A percentile compares a stretch with the other conserved stretches of the same genome.
Evolutionary conservation across 495 filamentous ascomycete genomes (phyloP).

Genomic region (Cryomyces minteri): DNA sequence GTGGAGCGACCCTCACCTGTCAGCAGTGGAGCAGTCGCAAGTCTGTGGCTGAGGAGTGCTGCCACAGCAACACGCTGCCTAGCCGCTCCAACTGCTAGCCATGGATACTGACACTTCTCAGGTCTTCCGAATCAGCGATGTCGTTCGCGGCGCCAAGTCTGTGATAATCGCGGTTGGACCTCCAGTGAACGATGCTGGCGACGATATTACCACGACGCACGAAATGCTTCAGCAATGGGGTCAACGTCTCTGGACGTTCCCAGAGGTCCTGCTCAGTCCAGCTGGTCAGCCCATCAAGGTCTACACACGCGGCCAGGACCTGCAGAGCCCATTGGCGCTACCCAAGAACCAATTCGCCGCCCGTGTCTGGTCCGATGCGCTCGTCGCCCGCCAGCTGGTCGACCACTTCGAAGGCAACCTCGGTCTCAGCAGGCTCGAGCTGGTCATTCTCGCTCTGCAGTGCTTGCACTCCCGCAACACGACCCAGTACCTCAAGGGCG

Average conservation of each 20-base stretch:
- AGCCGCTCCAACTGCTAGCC: not conserved
- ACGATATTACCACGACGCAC: not conserved
- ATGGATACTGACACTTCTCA: slow-evolving; percentile 1
- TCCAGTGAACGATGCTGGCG: not conserved
- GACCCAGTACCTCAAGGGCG: slow-evolving; percentile 12
- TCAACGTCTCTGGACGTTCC: slow-evolving; percentile 28
- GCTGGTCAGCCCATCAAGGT: slow-evolving; percentile 10
- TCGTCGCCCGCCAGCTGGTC: slow-evolving; percentile 15
- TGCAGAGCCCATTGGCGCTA: slow-evolving; percentile 1
- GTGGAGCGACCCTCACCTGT: not conserved
- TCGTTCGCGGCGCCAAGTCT: slow-evolving; percentile 18
- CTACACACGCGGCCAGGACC: slow-evolving; percentile 6
- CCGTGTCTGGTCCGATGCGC: slow-evolving; percentile 12
- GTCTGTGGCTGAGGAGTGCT: slow-evolving; percentile 5
- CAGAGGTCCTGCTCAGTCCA: slow-evolving; percentile 25
- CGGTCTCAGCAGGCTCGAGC: slow-evolving; percentile 20
- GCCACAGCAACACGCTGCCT: not conserved
- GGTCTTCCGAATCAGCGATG: slow-evolving; percentile 23
- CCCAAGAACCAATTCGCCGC: slow-evolving; percentile 7
- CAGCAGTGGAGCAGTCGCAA: not conserved
- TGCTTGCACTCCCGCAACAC: slow-evolving; percentile 13
- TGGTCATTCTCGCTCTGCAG: slow-evolving; percentile 15
- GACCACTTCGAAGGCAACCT: slow-evolving; percentile 24
- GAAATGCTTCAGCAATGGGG: slow-evolving; percentile 21
- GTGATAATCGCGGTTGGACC: slow-evolving; percentile 16